Base-by-base conservation (phyloP, 2,329 filamentous ascomycete species). In the Sordariomycetes sp. region DNA sequence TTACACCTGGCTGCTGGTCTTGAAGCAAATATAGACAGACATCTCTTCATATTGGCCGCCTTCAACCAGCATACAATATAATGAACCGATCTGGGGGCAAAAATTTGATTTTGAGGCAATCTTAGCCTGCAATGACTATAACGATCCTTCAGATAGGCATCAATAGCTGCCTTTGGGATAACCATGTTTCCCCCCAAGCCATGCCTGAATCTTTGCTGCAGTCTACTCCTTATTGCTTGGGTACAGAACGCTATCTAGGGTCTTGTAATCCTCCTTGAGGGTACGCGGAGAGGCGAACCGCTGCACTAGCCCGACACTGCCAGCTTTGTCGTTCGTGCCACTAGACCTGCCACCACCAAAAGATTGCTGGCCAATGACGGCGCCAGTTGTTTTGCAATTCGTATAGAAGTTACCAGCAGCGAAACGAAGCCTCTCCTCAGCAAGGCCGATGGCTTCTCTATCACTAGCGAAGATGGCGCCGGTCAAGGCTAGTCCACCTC, bases 321-420 rank as follows among this genome's bases (percentile, higher is more conserved):
- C 70, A 4, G 69, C 68, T 56, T 74, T 73, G 47, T 74, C 70
- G 42, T 70, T 72, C 11, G 70, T 74, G 21, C 70, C 70, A 30
- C 65, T 70, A 29, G 61, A 60, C 34, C 70, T 56, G 34, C 61
- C 58, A 25, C 70, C 70, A 28, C 70, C 70, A 41, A 74, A 75
- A 0, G 68, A 62, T 47, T 74, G 70, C 55, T 74, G 70, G 9
- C 66, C 70, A 23, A 74, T 68, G 7, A 72, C 59, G 0, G 70
- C 65, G 2, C 65, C 70, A 1, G 71, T 75, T 35, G 65, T 71
- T 56, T 75, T 75, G 53, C 66, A 70, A 50, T 75, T 75, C 36
- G 71, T 56, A 47, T 75, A 75, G 32, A 75, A 68, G 55, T 73
- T 75, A 30, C 70, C 72, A 8, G 70, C 70, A 11, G 68, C 57